These are phyloP conservation scores for Tylopilus sp. DNA, from an alignment of 768 basidiomycete genomes.

Conservation along the genomic window DNA sequence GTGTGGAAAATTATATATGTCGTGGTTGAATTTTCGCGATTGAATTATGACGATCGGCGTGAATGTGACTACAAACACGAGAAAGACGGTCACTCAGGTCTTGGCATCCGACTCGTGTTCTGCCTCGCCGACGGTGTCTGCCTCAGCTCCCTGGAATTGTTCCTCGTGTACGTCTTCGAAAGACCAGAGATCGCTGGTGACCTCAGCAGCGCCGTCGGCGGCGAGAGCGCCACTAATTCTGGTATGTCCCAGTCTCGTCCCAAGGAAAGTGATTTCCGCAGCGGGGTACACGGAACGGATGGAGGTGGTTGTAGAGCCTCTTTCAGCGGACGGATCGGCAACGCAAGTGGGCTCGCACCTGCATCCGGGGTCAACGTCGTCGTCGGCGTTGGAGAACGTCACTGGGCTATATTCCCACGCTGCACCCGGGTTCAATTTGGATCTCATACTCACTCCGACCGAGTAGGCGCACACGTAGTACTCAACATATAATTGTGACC, in stretches of 20 bases:
- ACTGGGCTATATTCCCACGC: no score
- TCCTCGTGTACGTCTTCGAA: conserved; percentile 77
- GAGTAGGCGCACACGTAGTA: no score
- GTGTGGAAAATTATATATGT: no score
- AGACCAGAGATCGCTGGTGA: conserved; percentile 73
- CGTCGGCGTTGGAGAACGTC: no score
- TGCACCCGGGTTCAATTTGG: no score
- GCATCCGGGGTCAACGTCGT: conserved; percentile 35
- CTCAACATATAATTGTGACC: no score
- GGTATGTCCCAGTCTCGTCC: conserved; percentile 36
- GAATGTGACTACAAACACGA: conserved; percentile 1
- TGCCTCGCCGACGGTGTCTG: conserved; percentile 65
- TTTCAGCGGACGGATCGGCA: conserved; percentile 48
- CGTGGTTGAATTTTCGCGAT: no score
- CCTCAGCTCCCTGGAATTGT: conserved; percentile 78
- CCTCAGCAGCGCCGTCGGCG: conserved; percentile 64
- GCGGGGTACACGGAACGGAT: conserved; percentile 52
- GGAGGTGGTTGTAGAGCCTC: conserved; percentile 42
- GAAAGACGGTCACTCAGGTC: conserved; percentile 46
- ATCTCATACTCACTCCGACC: no score
- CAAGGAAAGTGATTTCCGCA: conserved; percentile 34
- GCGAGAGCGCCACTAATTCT: conserved; percentile 63
- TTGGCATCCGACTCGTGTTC: conserved; percentile 84
- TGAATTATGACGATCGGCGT: no score
- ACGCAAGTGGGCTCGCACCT: conserved; percentile 24